phyloP scores from a whole-genome alignment of 2,329 filamentous ascomycete species.

The Fusarium drepaniforme region DNA sequence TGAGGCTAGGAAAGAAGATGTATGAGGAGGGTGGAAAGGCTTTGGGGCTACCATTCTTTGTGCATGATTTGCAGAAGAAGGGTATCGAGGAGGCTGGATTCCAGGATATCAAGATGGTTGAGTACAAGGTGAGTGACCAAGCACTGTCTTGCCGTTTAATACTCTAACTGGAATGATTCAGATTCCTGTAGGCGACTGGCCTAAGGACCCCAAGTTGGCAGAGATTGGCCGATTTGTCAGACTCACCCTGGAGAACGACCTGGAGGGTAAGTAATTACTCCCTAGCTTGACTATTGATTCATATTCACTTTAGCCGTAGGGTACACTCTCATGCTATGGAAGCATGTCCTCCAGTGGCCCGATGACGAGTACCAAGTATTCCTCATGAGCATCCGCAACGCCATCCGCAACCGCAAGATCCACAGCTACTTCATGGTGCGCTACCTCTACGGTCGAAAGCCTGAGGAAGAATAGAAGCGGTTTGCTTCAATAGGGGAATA shows the following conservation, averaged over 20 bases:
- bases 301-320: neutral
- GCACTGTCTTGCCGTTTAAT: too few relatives aligned
- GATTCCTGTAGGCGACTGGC: constrained; percentile 35
- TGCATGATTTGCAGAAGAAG: constrained; percentile 25
- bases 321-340: constrained; percentile 29
- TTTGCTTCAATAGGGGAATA: neutral
- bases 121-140: constrained; percentile 28
- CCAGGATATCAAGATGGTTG: constrained; percentile 26
- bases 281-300: fast-evolving
- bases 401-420: constrained; percentile 26
- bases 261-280: constrained; percentile 15
- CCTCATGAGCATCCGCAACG: constrained; percentile 33
- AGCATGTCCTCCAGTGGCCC: constrained; percentile 35
- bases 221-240: constrained; percentile 32
- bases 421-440: constrained; percentile 36
- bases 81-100: constrained; percentile 31
- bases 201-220: constrained; percentile 25
- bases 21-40: constrained; percentile 32
- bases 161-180: neutral
- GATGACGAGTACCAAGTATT: constrained; percentile 38
- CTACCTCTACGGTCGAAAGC: constrained; percentile 36
- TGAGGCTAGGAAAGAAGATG: constrained; percentile 17
- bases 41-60: constrained; percentile 23
- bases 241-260: constrained; percentile 34
- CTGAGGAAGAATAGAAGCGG: neutral